A percentile compares a stretch with the other conserved stretches of the same genome.
Evolutionary conservation across 2,329 filamentous ascomycete species (phyloP).

Genomic region (Microsporum canis): DNA sequence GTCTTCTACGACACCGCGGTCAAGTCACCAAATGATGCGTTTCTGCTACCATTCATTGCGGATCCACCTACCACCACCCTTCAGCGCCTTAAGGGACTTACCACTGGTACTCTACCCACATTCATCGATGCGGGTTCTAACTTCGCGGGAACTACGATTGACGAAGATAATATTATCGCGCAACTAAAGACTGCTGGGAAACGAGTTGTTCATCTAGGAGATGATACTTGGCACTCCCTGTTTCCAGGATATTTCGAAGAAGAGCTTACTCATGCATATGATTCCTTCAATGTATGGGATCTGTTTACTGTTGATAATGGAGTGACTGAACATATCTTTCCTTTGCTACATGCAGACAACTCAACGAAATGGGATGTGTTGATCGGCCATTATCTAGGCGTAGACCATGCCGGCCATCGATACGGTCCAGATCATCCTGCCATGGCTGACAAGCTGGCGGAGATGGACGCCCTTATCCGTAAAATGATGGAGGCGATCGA

Average conservation of each 20-base stretch:
- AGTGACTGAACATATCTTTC: slow-evolving; percentile 73
- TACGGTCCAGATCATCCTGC: slow-evolving; percentile 88
- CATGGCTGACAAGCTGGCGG: slow-evolving; percentile 78
- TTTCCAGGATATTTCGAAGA: slow-evolving; percentile 90
- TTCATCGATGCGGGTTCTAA: slow-evolving; percentile 91
- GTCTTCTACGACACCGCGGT: slow-evolving; percentile 74
- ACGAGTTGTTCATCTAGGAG: slow-evolving; percentile 84
- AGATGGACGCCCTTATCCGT: slow-evolving; percentile 77
- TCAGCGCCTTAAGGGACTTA: slow-evolving; percentile 84
- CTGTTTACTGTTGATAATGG: slow-evolving; percentile 94
- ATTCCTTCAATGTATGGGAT: slow-evolving; percentile 98
- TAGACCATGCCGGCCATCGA: slow-evolving; percentile 92
- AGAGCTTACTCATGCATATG: slow-evolving; percentile 76
- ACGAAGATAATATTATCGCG: slow-evolving; percentile 71
- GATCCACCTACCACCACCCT: slow-evolving; percentile 91
- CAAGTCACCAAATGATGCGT: slow-evolving; percentile 64
- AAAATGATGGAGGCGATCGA: slow-evolving; percentile 62
- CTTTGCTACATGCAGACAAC: slow-evolving; percentile 57
- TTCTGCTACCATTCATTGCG: slow-evolving; percentile 88
- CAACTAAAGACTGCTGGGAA: slow-evolving; percentile 55
- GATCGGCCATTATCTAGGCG: slow-evolving; percentile 85
- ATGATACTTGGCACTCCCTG: slow-evolving; percentile 90
- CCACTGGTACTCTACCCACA: slow-evolving; percentile 86
- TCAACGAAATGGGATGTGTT: slow-evolving; percentile 78
- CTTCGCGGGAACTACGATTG: slow-evolving; percentile 88